A percentile compares a stretch with the other conserved stretches of the same genome.
These are phyloP conservation scores for Melampsora larici-populina DNA, from an alignment of 1,284 basidiomycete species.

Conservation along the genomic window DNA sequence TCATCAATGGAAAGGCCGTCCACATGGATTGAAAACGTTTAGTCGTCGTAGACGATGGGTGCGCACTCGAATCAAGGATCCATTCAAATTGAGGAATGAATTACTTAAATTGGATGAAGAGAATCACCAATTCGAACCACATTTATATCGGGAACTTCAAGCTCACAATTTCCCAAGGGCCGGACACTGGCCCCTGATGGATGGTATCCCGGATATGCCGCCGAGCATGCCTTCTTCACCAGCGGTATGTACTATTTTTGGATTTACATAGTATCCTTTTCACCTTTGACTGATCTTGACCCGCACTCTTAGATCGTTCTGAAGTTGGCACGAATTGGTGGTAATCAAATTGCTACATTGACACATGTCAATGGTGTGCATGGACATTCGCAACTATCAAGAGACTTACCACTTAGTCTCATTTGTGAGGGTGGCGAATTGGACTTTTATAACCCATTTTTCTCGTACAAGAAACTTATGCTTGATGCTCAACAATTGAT, in stretches of 20 bases:
- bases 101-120: background rate
- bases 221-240: background rate
- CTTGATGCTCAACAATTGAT: background rate
- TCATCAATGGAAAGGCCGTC: constrained; percentile 17
- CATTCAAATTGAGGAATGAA: background rate
- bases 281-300: too few relatives aligned
- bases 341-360: too few relatives aligned
- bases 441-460: background rate
- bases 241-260: background rate
- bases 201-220: background rate
- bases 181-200: background rate
- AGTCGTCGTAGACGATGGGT: constrained; percentile 34
- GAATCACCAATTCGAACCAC: background rate
- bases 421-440: background rate
- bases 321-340: too few relatives aligned
- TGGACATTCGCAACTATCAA: background rate
- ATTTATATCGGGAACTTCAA: background rate
- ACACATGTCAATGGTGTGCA: background rate
- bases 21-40: constrained; percentile 17
- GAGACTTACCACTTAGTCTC: background rate
- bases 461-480: background rate
- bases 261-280: background rate
- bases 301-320: too few relatives aligned
- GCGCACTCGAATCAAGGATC: constrained; percentile 13
- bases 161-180: background rate